A percentile compares a stretch with the other conserved stretches of the same genome.
Evolutionary conservation across 1,284 basidiomycete genomes (phyloP).

Genomic region (Marasmius sp.): DNA sequence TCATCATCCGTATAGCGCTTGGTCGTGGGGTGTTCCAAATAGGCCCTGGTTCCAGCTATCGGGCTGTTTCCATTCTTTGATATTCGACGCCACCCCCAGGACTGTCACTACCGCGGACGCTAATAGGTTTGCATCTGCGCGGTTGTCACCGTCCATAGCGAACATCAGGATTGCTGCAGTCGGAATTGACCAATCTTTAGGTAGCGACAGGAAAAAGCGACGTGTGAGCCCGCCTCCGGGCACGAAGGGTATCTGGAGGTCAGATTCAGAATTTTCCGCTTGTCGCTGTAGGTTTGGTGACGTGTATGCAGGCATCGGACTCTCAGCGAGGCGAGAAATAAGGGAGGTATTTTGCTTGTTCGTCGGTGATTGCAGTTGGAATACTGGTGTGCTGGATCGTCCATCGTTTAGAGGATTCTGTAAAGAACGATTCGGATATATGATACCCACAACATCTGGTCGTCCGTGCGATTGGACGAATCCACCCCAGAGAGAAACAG

Average conservation of each 20-base stretch:
- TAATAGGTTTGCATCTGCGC: constrained; percentile 64
- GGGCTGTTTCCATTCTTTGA: constrained; percentile 57
- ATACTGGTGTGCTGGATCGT: constrained; percentile 54
- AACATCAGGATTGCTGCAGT: constrained; percentile 61
- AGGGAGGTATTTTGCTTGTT: constrained; percentile 37
- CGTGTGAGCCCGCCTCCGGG: constrained; percentile 76
- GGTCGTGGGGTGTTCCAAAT: constrained; percentile 72
- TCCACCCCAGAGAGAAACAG: constrained; percentile 77
- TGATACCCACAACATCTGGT: constrained; percentile 68
- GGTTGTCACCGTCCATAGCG: constrained; percentile 78
- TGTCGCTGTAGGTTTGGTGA: constrained; percentile 40
- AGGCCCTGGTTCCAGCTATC: constrained; percentile 65
- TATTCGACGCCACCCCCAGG: constrained; percentile 35
- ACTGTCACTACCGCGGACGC: constrained; percentile 54
- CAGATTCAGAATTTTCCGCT: constrained; percentile 27
- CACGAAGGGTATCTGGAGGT: constrained; percentile 53
- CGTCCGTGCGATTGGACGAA: constrained; percentile 68
- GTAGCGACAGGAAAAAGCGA: constrained; percentile 58
- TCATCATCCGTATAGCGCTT: constrained; percentile 60
- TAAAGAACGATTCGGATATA: constrained; percentile 9
- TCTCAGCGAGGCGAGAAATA: constrained; percentile 36
- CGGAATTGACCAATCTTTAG: constrained; percentile 56
- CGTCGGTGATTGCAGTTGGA: constrained; percentile 46
- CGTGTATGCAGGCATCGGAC: constrained; percentile 52
- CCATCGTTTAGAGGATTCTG: constrained; percentile 8